A percentile compares a stretch with the other conserved stretches of the same genome.
Conservation (phyloP, 1,284 basidiomycete genomes). For the Fomitopsis pinicola region DNA sequence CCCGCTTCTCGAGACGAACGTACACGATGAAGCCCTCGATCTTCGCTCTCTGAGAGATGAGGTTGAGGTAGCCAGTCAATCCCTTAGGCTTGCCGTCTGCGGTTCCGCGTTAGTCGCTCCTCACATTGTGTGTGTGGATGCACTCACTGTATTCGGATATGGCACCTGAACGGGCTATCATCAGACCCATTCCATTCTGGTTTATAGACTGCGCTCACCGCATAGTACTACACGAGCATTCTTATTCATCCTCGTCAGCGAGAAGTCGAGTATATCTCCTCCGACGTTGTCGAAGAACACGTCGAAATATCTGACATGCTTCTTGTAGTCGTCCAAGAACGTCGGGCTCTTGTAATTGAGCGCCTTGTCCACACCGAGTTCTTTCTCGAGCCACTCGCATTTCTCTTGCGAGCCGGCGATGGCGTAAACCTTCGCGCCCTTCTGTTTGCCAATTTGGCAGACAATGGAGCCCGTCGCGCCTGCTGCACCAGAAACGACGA, state of each 20-base stretch:
- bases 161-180: conserved; percentile 47
- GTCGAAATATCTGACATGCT: conserved; percentile 61
- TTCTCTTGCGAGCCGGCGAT: conserved; percentile 81
- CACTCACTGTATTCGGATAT: conserved; percentile 75
- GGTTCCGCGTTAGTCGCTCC: neutral
- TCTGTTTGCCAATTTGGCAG: conserved; percentile 74
- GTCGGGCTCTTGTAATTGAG: conserved; percentile 84
- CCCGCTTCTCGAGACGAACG: conserved; percentile 15
- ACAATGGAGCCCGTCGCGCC: conserved; percentile 79
- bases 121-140: neutral
- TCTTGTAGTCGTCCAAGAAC: conserved; percentile 65
- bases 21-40: conserved; percentile 85
- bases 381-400: conserved; percentile 76
- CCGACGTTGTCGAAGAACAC: conserved; percentile 90
- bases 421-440: conserved; percentile 78
- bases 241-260: conserved; percentile 69
- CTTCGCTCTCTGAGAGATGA: conserved; percentile 75
- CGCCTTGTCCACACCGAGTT: conserved; percentile 78
- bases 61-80: conserved; percentile 52
- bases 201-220: conserved; percentile 35
- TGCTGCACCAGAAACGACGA: conserved; percentile 86
- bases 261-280: conserved; percentile 78
- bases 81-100: conserved; percentile 57
- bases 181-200: neutral
- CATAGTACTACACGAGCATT: conserved; percentile 77